Evolutionary conservation across 1,284 basidiomycete genomes (phyloP).

Genomic region (Ceratobasidium sp.): DNA sequence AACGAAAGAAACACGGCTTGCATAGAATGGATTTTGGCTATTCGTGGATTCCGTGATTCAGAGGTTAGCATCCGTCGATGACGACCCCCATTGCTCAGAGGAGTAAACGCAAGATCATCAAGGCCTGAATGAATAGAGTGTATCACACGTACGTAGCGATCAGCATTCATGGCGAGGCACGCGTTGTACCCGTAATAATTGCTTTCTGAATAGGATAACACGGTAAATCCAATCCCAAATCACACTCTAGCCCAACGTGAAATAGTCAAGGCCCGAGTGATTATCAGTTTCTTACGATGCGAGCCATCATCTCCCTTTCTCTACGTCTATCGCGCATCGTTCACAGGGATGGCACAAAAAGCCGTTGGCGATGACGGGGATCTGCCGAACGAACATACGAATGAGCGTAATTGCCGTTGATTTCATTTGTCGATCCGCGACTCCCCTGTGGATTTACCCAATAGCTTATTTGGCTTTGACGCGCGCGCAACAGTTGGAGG

Average conservation of each 20-base stretch:
- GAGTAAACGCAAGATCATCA: neutral
- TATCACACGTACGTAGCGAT: neutral
- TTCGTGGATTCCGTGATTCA: neutral
- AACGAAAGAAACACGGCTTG: neutral
- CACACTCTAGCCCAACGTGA: slow-evolving; percentile 7
- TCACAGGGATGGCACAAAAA: slow-evolving; percentile 6
- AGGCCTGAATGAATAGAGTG: neutral
- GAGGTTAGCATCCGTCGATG: neutral
- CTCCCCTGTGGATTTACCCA: slow-evolving; percentile 16
- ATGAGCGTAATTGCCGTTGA: slow-evolving; percentile 23
- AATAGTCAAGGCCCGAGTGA: slow-evolving; percentile 7
- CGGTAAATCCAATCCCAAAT: slow-evolving; percentile 1
- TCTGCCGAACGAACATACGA: slow-evolving; percentile 1
- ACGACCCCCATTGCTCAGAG: neutral
- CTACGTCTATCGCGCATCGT: neutral
- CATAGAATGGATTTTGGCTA: neutral
- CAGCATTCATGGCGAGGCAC: neutral
- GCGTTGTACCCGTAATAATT: slow-evolving; percentile 1
- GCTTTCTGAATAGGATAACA: neutral
- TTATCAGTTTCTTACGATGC: neutral
- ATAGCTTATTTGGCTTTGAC: slow-evolving; percentile 10
- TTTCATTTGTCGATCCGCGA: slow-evolving; percentile 9
- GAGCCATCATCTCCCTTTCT: slow-evolving; percentile 1
- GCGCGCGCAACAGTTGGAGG: neutral
- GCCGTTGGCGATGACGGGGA: slow-evolving; percentile 9